Percentiles rank a stretch among this genome's conserved stretches.
phyloP scores from a whole-genome alignment of 192 early-diverging fungal species.

The Allomyces macrogynus region DNA sequence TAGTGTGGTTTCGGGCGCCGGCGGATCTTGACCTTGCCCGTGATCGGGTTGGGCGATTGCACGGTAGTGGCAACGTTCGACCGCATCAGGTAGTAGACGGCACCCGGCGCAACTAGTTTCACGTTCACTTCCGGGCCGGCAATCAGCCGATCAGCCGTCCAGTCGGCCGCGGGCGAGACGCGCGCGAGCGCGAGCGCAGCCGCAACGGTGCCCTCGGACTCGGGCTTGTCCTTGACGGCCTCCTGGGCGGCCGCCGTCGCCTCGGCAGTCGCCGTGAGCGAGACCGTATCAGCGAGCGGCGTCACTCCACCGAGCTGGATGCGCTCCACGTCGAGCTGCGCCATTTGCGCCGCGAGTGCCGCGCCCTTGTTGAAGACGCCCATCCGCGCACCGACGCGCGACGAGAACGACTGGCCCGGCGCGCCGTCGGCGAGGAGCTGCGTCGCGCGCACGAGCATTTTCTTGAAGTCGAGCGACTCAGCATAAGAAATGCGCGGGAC shows the following conservation, averaged over 20 bases:
- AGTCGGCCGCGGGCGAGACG: neutral
- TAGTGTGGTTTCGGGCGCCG: neutral
- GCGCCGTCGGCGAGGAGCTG: neutral
- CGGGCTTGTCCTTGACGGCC: neutral
- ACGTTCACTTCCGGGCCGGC: neutral
- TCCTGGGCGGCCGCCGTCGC: neutral
- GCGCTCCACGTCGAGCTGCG: neutral
- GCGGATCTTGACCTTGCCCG: neutral
- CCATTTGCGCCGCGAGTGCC: neutral
- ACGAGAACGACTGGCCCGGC: neutral
- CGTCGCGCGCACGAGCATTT: neutral
- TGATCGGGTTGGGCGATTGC: neutral
- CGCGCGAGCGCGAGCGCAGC: neutral
- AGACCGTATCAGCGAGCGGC: neutral
- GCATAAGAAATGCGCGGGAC: neutral
- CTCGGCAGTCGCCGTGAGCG: neutral
- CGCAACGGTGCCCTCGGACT: neutral
- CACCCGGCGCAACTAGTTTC: neutral
- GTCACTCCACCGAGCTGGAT: neutral
- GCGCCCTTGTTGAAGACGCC: neutral
- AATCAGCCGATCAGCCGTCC: neutral
- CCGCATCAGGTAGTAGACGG: conserved; percentile 1
- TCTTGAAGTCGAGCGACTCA: neutral
- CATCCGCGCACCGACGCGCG: neutral
- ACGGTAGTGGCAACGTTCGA: neutral